Conservation (phyloP, 352 stramenopile species). For the Elongisporangium anandrum region DNA sequence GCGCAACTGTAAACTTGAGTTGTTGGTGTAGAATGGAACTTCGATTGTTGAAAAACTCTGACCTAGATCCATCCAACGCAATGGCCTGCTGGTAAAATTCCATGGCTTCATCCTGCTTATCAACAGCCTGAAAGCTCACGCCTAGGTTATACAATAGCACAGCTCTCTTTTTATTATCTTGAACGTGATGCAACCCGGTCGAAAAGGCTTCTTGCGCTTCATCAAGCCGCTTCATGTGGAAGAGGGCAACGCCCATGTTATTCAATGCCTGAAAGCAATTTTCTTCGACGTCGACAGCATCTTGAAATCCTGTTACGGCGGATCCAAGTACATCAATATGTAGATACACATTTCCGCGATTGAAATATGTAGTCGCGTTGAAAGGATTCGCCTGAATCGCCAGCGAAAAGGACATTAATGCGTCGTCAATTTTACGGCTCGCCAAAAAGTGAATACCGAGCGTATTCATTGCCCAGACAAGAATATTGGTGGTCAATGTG, state of each 20-base stretch:
- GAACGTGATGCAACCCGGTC: slow-evolving; percentile 23
- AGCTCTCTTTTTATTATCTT: slow-evolving; percentile 17
- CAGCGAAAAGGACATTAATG: slow-evolving; percentile 44
- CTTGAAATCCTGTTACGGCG: slow-evolving; percentile 36
- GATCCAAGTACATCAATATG: slow-evolving; percentile 29
- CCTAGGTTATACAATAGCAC: slow-evolving; percentile 49
- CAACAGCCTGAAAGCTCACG: slow-evolving; percentile 29
- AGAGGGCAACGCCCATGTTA: slow-evolving; percentile 45
- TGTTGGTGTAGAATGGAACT: slow-evolving; percentile 50
- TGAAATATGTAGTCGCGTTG: slow-evolving; percentile 37
- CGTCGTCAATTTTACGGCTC: slow-evolving; percentile 31
- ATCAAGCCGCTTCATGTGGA: slow-evolving; percentile 33
- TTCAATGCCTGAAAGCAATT: slow-evolving; percentile 32
- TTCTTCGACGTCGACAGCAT: slow-evolving; percentile 40
- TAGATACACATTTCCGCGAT: slow-evolving; percentile 48
- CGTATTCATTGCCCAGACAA: slow-evolving; percentile 53
- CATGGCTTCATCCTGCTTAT: slow-evolving; percentile 34
- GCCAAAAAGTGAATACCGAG: slow-evolving; percentile 26
- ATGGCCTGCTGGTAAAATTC: slow-evolving; percentile 56
- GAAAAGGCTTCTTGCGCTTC: slow-evolving; percentile 43
- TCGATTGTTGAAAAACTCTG: slow-evolving; percentile 56
- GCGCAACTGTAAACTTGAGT: slow-evolving; percentile 38
- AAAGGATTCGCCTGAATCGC: slow-evolving; percentile 40
- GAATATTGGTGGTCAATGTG: slow-evolving; percentile 29
- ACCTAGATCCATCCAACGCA: slow-evolving; percentile 23